phyloP scores from a whole-genome alignment of 352 stramenopile species.

The Pythium periplocum region DNA sequence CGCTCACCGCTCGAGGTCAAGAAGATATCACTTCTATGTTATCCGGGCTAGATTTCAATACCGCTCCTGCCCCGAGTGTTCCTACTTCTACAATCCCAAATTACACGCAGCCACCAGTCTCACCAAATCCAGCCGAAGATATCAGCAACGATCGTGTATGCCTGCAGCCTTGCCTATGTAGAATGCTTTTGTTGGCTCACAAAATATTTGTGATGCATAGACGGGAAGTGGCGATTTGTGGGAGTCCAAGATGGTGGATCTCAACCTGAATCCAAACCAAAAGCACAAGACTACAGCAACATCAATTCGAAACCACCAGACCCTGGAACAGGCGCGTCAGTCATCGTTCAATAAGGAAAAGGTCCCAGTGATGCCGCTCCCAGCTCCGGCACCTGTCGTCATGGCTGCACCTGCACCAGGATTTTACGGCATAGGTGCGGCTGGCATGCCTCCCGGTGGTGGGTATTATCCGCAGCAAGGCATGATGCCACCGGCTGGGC shows the following conservation, averaged over 20 bases:
- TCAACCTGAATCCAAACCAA: conserved; percentile 58
- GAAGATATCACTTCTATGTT: conserved; percentile 78
- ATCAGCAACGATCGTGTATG: conserved; percentile 6
- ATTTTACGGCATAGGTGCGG: conserved; percentile 10
- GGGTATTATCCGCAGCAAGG: conserved; percentile 14
- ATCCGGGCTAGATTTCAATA: conserved; percentile 66
- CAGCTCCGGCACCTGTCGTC: conserved; percentile 12
- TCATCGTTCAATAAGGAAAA: conserved; percentile 42
- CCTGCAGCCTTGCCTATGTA: neutral
- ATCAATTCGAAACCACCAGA: conserved; percentile 51
- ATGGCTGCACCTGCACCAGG: conserved; percentile 8
- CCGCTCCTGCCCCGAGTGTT: conserved; percentile 22
- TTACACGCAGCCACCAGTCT: conserved; percentile 14
- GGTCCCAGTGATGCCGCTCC: conserved; percentile 46
- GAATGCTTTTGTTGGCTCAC: neutral
- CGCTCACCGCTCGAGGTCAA: conserved; percentile 6
- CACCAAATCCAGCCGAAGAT: conserved; percentile 25
- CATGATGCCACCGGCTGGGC: conserved; percentile 12
- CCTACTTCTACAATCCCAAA: conserved; percentile 8
- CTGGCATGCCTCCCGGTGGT: neutral
- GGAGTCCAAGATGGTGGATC: conserved; percentile 67
- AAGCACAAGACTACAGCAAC: conserved; percentile 31
- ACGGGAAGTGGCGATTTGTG: conserved; percentile 52
- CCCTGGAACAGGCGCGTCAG: conserved; percentile 64
- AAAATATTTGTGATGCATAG: conserved; percentile 11